Evolutionary conservation across 768 basidiomycete species (phyloP).

Genomic region (Tricholoma flavovirens): DNA sequence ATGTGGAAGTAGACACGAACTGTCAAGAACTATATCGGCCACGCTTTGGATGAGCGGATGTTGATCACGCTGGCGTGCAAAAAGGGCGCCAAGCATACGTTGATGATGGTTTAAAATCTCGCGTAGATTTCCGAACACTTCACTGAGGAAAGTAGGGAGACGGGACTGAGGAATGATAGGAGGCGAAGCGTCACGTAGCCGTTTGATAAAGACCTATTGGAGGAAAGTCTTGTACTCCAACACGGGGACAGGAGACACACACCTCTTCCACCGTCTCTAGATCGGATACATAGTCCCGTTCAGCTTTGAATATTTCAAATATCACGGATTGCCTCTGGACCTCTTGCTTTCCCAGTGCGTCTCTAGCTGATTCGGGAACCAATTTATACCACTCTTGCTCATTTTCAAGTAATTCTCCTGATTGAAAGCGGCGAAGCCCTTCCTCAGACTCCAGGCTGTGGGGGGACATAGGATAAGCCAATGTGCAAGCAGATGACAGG

Average conservation of each 20-base stretch:
- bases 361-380: slow-evolving; percentile 65
- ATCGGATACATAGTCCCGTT: slow-evolving; percentile 84
- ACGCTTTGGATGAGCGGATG: slow-evolving; percentile 80
- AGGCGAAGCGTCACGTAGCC: slow-evolving; percentile 54
- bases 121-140: slow-evolving; percentile 81
- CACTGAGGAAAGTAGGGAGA: slow-evolving; percentile 61
- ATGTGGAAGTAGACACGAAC: slow-evolving; percentile 31
- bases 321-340: slow-evolving; percentile 81
- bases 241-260: slow-evolving; percentile 9
- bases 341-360: slow-evolving; percentile 69
- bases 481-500: slow-evolving; percentile 4
- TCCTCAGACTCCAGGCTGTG: slow-evolving; percentile 58
- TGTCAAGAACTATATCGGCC: slow-evolving; percentile 79
- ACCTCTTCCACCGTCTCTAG: slow-evolving; percentile 68
- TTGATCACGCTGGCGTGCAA: slow-evolving; percentile 76
- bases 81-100: slow-evolving; percentile 64
- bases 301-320: slow-evolving; percentile 87
- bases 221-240: not conserved
- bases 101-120: slow-evolving; percentile 64
- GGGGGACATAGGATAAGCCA: slow-evolving; percentile 9
- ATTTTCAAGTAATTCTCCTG: slow-evolving; percentile 53
- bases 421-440: slow-evolving; percentile 61
- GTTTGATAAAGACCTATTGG: slow-evolving; percentile 64
- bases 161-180: slow-evolving; percentile 54
- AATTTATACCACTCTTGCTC: slow-evolving; percentile 83